Base-by-base conservation (phyloP, 495 filamentous ascomycete genomes). In the Tuber aestivum region DNA sequence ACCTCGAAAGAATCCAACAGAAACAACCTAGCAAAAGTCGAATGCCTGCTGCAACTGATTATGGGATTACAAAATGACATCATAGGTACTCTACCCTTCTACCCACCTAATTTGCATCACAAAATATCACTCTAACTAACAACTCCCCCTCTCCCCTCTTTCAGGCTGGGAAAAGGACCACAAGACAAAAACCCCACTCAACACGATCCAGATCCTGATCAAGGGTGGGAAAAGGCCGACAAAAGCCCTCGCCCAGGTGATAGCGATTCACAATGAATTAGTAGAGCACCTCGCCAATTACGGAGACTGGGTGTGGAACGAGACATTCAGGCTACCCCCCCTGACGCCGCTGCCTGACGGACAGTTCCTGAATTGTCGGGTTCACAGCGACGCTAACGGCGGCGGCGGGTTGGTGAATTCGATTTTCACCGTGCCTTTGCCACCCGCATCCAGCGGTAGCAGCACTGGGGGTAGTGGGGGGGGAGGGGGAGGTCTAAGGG, bases 11-110 rank as follows among this genome's bases (percentile, higher is more conserved):
- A 73, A 21, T 32, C 61, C n/a, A 69, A 79, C 35, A 73, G 72
- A 3, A 77, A 68, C 35, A 75, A 48, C n/a, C 70, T 83, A 7
- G 50, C 72, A 2, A 81, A 82, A 37, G 70, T 83, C 8, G 81
- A 83, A 35, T 81, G 74, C 42, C 61, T 82, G 21, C 35, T 83
- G 37, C 81, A 83, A 41, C 61, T 78, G 10, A 78, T 83, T 38
- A 75, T 83, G 72, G 82, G 82, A 5, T 70, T 83, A 32, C 82
- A 83, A 48, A 83, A 83, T 21, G 82, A 83, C 42, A 83, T 83
- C 68, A 56, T 83, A 72, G 81, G 81, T 83, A 80, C 32, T 23
- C 41, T 40, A 50, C 35, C 21, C 37, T 45, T 20, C 37, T 50
- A 16, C n/a, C 9, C 4, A 32, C 20, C 38, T 45, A 10, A 23